These are phyloP conservation scores for Suillus sp. DNA, from an alignment of 768 basidiomycete genomes.

Conservation along the genomic window DNA sequence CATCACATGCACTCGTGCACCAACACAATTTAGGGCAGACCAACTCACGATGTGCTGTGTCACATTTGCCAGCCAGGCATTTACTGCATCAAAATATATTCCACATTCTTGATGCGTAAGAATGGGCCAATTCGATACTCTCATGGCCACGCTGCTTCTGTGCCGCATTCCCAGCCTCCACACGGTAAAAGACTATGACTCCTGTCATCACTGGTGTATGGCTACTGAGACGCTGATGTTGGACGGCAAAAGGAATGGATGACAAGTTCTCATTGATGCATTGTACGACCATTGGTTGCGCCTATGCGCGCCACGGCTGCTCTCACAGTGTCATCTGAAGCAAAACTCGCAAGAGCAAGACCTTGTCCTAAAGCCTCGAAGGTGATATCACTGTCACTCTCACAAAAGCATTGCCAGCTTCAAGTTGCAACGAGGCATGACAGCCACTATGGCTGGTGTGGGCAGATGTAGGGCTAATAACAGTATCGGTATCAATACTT, in stretches of 20 bases:
- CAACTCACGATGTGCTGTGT: neutral
- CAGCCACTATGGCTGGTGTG: neutral
- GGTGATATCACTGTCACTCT: neutral
- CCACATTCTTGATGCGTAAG: neutral
- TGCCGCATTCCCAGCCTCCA: neutral
- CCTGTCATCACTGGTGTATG: constrained; percentile 14
- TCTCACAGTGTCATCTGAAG: constrained; percentile 35
- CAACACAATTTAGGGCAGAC: neutral
- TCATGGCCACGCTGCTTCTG: neutral
- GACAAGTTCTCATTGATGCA: constrained; percentile 15
- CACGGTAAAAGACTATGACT: neutral
- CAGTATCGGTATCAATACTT: neutral
- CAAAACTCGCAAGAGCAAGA: constrained; percentile 20
- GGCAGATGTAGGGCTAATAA: neutral
- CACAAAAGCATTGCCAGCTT: neutral
- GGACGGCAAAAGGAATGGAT: neutral
- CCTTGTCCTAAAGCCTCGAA: neutral
- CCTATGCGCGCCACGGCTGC: constrained; percentile 28
- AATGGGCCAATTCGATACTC: neutral
- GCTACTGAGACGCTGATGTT: constrained; percentile 10
- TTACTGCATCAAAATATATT: neutral
- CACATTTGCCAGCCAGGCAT: neutral
- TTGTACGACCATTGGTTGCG: constrained; percentile 17
- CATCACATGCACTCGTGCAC: too few relatives aligned
- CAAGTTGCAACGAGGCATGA: neutral